Conservation (phyloP, 2,329 filamentous ascomycete species). For the Pseudogymnoascus sp. region DNA sequence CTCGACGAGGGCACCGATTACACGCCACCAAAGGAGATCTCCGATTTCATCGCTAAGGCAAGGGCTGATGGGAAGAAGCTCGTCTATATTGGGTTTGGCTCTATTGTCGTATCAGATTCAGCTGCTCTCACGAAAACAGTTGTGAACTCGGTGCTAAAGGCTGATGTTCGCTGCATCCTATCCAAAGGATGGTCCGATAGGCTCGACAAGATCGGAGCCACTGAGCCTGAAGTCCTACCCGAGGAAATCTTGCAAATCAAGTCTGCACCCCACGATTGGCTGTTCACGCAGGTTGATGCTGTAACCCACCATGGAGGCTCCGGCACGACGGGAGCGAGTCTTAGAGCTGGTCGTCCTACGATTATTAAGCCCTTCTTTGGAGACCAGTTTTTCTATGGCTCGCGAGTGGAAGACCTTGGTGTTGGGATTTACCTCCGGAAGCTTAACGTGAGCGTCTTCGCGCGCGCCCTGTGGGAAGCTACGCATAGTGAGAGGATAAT, state of each 20-base stretch:
- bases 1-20: constrained; percentile 68
- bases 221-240: constrained; percentile 57
- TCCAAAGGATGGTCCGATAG: constrained; percentile 97
- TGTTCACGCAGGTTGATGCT: constrained; percentile 89
- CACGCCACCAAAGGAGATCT: constrained; percentile 67
- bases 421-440: constrained; percentile 86
- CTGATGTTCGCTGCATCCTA: constrained; percentile 87
- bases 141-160: constrained; percentile 80
- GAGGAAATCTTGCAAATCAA: constrained; percentile 81
- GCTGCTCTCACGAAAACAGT: constrained; percentile 86
- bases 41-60: constrained; percentile 76
- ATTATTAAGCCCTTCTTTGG: constrained; percentile 97
- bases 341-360: constrained; percentile 84
- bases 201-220: constrained; percentile 49
- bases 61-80: constrained; percentile 78
- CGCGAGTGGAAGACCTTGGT: constrained; percentile 81
- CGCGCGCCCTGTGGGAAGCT: constrained; percentile 81
- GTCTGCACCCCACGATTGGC: constrained; percentile 90
- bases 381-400: constrained; percentile 94
- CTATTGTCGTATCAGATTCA: constrained; percentile 87
- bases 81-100: constrained; percentile 95
- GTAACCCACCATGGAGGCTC: constrained; percentile 91
- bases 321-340: constrained; percentile 87
- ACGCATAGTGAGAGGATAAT: constrained; percentile 90
- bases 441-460: constrained; percentile 79